Conservation (phyloP, 306 rosid genomes). For the Trichosanthes cucumerina region DNA sequence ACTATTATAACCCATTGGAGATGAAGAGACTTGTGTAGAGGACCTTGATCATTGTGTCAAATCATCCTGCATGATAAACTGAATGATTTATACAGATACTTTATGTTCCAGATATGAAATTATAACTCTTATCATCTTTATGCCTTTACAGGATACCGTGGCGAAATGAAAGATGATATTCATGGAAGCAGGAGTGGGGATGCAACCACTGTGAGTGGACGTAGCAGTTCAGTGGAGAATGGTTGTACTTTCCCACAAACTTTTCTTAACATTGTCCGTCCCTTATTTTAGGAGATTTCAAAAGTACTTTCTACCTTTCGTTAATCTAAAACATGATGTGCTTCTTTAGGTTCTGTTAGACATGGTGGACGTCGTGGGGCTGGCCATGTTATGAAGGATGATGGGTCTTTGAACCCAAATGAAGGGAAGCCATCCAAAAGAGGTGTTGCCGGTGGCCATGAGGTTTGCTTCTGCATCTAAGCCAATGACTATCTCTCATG, state of each 20-base stretch:
- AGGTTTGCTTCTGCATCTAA: slow-evolving; percentile 38
- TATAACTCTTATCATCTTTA: slow-evolving; percentile 4
- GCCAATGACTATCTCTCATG: not conserved
- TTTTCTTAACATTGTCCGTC: not conserved
- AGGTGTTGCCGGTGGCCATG: slow-evolving; percentile 44
- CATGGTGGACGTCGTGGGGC: slow-evolving; percentile 66
- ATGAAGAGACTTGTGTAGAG: not conserved
- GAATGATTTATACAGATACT: not conserved
- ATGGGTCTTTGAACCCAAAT: slow-evolving; percentile 32
- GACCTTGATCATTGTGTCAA: slow-evolving; percentile 1
- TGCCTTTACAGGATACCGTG: slow-evolving; percentile 22
- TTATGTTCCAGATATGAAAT: slow-evolving; percentile 10
- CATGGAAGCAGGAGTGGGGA: slow-evolving; percentile 43
- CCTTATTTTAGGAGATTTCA: not conserved
- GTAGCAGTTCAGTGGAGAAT: slow-evolving; percentile 37
- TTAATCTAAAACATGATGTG: not conserved
- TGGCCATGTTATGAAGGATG: slow-evolving; percentile 50
- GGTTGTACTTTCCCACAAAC: slow-evolving; percentile 26
- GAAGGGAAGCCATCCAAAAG: slow-evolving; percentile 75
- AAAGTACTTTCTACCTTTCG: not conserved
- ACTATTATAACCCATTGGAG: not conserved
- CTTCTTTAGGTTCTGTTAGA: slow-evolving; percentile 46
- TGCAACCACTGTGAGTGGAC: slow-evolving; percentile 40
- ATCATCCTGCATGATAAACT: slow-evolving; percentile 6
- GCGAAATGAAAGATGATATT: slow-evolving; percentile 37